Evolutionary conservation across 129 eudicot species (phyloP).

Genomic region (Sambucus nigra): DNA sequence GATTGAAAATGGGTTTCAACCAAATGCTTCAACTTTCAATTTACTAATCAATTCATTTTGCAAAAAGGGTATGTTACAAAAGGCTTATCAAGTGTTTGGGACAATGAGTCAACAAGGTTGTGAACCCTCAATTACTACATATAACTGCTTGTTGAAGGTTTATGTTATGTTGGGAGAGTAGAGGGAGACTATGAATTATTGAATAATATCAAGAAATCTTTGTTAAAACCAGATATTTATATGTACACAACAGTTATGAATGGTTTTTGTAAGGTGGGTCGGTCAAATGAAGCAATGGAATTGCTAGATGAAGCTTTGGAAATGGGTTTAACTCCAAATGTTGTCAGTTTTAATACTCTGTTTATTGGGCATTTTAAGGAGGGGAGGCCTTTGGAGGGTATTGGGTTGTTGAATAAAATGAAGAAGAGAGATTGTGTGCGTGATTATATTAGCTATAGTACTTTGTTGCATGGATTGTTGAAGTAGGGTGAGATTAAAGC

Average conservation of each 20-base stretch:
- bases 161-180: conserved; percentile 74
- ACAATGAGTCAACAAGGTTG: conserved; percentile 42
- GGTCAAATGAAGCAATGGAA: conserved; percentile 74
- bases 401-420: conserved; percentile 49
- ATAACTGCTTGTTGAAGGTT: conserved; percentile 68
- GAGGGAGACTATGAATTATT: conserved; percentile 60
- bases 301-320: conserved; percentile 56
- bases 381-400: conserved; percentile 67
- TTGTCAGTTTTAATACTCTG: conserved; percentile 54
- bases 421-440: conserved; percentile 45
- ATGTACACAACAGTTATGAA: conserved; percentile 72
- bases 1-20: conserved; percentile 39
- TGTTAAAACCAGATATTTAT: conserved; percentile 46
- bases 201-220: conserved; percentile 37
- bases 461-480: conserved; percentile 73
- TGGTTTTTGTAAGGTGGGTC: conserved; percentile 87
- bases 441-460: conserved; percentile 57
- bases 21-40: conserved; percentile 57
- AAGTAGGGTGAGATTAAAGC: conserved; percentile 52
- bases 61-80: conserved; percentile 40
- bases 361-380: conserved; percentile 70
- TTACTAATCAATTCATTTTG: conserved; percentile 51
- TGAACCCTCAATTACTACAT: conserved; percentile 59
- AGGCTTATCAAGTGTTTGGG: conserved; percentile 56
- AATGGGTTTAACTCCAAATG: conserved; percentile 52